Evolutionary conservation across 345 rosid species (phyloP), one percentile per base, ranked within the genome.

Genomic region (Brassica rapa): DNA sequence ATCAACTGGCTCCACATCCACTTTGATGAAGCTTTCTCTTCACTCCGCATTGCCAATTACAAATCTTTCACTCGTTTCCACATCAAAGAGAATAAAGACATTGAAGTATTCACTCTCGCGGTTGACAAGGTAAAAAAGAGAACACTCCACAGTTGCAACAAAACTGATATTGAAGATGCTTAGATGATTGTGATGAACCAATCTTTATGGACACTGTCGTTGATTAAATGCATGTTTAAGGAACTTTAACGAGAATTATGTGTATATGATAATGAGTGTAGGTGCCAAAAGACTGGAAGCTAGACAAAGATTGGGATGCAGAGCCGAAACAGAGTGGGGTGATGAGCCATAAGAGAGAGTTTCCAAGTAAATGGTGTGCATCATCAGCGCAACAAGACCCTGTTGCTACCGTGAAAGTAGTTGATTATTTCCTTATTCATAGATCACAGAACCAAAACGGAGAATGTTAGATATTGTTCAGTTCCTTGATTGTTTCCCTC

Each of bases 11-110:
- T 95, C 81, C 98, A 93, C 82, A 46, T 95, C 71, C 99, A 95
- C 88, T 95, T 95, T 57, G 98, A 95, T 57, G 99, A 95, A 85
- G 99, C 99, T 62, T 95, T 95, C 86, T 95, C 99, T 6, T 95
- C 99, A 0, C 97, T 95, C 32, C 85, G 99, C 82, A 95, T 95
- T 75, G 99, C 99, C 79, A 95, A 95, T 81, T 93, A 95, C 90
- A 95, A 95, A 86, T 81, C 98, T 60, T 91, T 95, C 71, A 89
- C 99, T 23, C 89, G 98, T 73, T 91, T 93, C 83, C 93, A 90
- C 84, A 91, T 95, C 72, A 84, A 77, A 68, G 24, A 62, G 11
- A 85, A 88, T 73, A 92, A 93, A 29, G 93, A 95, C 82, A 89
- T 95, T 29, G 98, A 90, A 81, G 97, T 95, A 67, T 95, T 86